phyloP scores from a whole-genome alignment of 768 basidiomycete species.

The Boletus pseudopeckii region DNA sequence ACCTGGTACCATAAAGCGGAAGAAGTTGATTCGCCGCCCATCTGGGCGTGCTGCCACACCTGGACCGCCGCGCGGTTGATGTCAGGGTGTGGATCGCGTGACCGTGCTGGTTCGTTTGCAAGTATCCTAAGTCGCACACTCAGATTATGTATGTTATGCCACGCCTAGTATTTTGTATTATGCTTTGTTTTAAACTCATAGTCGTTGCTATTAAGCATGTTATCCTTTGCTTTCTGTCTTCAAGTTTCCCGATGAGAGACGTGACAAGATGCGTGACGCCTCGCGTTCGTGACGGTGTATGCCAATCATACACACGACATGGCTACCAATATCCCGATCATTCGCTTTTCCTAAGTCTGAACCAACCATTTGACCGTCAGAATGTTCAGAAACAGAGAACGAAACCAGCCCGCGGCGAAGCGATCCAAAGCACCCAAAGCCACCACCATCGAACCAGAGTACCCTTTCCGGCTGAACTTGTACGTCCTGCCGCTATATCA shows the following conservation, averaged over 20 bases:
- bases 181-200: constrained; percentile 7
- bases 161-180: constrained; percentile 26
- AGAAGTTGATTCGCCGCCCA: constrained; percentile 29
- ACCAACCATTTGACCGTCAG: neutral
- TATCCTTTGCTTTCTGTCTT: neutral
- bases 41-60: constrained; percentile 28
- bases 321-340: neutral
- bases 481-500: constrained; percentile 34
- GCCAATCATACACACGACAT: neutral
- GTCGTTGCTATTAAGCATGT: constrained; percentile 16
- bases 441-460: constrained; percentile 28
- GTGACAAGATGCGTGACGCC: constrained; percentile 27
- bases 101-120: constrained; percentile 3
- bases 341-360: neutral
- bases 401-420: neutral
- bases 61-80: constrained; percentile 22
- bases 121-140: constrained; percentile 23
- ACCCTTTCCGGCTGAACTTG: constrained; percentile 80
- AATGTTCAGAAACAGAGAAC: constrained; percentile 25
- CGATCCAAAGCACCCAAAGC: neutral
- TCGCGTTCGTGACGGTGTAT: constrained; percentile 20
- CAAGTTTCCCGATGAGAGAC: neutral
- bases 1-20: constrained; percentile 21
- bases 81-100: neutral
- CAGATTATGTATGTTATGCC: constrained; percentile 30